A percentile compares a stretch with the other conserved stretches of the same genome.
Conservation (phyloP, 1,284 basidiomycete species). For the Pascua guehoae region DNA sequence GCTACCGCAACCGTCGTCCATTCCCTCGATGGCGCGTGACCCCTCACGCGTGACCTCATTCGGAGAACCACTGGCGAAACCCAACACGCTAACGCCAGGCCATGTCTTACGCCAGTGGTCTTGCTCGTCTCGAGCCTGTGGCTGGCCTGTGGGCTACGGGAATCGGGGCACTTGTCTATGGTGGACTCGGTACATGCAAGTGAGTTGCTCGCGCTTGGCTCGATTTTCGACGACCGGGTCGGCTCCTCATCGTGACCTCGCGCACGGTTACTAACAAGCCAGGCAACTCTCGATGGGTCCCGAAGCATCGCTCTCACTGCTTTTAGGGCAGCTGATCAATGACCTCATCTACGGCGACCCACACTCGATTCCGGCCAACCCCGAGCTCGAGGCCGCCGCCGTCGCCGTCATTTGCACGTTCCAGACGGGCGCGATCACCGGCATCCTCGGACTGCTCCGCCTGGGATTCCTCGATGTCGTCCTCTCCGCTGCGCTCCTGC, state of each 20-base stretch:
- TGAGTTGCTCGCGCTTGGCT: constrained; percentile 17
- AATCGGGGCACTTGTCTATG: constrained; percentile 76
- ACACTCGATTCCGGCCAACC: constrained; percentile 56
- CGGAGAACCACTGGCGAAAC: too few relatives aligned
- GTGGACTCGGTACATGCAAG: constrained; percentile 73
- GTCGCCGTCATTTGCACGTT: constrained; percentile 68
- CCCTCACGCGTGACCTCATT: too few relatives aligned
- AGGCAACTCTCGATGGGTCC: constrained; percentile 65
- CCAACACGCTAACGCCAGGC: constrained; percentile 42
- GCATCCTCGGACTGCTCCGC: constrained; percentile 78
- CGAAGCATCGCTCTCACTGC: constrained; percentile 82
- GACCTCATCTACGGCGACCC: constrained; percentile 63
- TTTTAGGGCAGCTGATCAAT: constrained; percentile 79
- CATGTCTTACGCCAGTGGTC: constrained; percentile 82
- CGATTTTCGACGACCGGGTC: not conserved
- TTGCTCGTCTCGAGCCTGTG: constrained; percentile 75
- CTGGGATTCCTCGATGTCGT: constrained; percentile 93
- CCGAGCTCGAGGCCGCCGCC: constrained; percentile 56
- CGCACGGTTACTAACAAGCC: not conserved
- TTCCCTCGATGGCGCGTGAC: too few relatives aligned
- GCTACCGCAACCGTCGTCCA: too few relatives aligned
- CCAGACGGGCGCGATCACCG: constrained; percentile 83
- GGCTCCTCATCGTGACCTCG: not conserved
- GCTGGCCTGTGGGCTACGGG: constrained; percentile 81
- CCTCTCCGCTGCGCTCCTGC: constrained; percentile 74